Base-by-base conservation (phyloP, 371 early-diverging fungal genomes). In the Mortierella sp. region DNA sequence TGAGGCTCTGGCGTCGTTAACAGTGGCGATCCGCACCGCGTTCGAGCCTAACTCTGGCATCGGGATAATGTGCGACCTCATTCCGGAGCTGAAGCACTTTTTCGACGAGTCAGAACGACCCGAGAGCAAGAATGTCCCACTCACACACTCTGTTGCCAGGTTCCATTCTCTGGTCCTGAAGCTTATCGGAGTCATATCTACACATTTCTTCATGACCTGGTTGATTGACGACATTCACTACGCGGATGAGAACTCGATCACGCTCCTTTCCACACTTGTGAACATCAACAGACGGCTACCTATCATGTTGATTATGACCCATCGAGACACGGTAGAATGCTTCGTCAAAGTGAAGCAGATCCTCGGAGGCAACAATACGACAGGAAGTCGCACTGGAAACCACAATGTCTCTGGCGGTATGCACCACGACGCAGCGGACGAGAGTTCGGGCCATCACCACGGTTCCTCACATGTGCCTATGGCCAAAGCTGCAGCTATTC, bases 151-250 rank as follows among this genome's bases (percentile, higher is more conserved):
- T 25, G 61, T 68, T 3, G 68, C 60, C 13, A 60, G 69, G 25
- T 76, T 76, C 54, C 76, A 76, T 19, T 64, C 60, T 4, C 41
- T 76, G 22, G 68, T 76, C 19, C 48, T 76, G 28, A 67, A 68
- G 37, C 46, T 76, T 14, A 64, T 76, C 37, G 48, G 76, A 27
- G 76, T 76, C 25, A 76, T 76, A 7, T 76, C 76, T 44, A 76
- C 76, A 0, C 76, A 76, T 24, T 76, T 76, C 24, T 76, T 76
- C 51, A 76, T 76, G 76, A 76, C 76, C 8, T 76, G 76, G 76
- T 41, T 76, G 17, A 76, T 76, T 25, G 76, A 76, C 57, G 76
- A 76, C 17, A 60, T 76, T n/a, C 76, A 76, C 22, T 48, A 63
- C 27, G 76, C 76, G 39, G 76, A 76, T 40, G 64, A 68, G 34